Conservation (phyloP, 306 rosid species). For the Alnus rubra region DNA sequence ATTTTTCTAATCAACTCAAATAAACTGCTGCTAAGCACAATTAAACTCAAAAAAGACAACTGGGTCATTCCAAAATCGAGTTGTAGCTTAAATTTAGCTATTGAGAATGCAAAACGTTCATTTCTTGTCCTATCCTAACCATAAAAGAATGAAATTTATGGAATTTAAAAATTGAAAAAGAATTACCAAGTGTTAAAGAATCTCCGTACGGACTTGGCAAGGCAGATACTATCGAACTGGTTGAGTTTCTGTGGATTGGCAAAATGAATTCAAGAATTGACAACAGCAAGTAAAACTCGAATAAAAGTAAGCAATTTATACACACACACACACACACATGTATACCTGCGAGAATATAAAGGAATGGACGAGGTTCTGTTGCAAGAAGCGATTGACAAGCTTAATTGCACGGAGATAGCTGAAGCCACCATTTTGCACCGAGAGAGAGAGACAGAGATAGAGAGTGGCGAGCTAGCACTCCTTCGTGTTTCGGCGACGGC, state of each 20-base stretch:
- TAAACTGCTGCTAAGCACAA: conserved; percentile 4
- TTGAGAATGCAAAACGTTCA: not conserved
- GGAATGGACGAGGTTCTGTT: conserved; percentile 37
- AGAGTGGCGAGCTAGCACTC: not conserved
- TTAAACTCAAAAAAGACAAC: conserved; percentile 13
- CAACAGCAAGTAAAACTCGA: not conserved
- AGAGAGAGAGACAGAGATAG: not conserved
- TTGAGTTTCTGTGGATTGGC: conserved; percentile 43
- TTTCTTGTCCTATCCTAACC: conserved; percentile 6
- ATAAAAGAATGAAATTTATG: not conserved
- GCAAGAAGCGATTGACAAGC: conserved; percentile 61
- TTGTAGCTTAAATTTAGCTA: not conserved
- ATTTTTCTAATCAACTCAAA: not conserved
- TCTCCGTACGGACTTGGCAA: conserved; percentile 51
- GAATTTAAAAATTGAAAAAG: not conserved
- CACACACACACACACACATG: not conserved
- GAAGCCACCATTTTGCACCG: conserved; percentile 55
- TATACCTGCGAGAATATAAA: conserved; percentile 46
- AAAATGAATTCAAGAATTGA: conserved; percentile 8
- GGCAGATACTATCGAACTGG: conserved; percentile 47
- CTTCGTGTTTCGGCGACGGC: not conserved
- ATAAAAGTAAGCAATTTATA: not conserved
- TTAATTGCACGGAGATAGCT: conserved; percentile 52
- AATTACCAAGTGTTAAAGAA: conserved; percentile 51
- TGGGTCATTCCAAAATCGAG: conserved; percentile 6